phyloP scores from a whole-genome alignment of 2,329 filamentous ascomycete species.

The Hypoxylon sp. region DNA sequence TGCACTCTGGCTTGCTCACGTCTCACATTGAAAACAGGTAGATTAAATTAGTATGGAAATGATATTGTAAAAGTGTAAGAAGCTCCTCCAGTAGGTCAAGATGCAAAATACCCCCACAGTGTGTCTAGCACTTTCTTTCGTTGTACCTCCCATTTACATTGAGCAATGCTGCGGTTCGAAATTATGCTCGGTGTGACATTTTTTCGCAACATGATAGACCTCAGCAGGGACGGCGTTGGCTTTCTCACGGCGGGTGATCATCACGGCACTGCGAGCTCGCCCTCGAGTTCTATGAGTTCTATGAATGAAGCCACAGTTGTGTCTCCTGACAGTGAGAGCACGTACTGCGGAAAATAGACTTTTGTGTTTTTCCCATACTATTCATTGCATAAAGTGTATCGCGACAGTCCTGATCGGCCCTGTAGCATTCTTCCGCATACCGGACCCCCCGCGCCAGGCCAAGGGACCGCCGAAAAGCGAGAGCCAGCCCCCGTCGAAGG shows the following conservation, averaged over 20 bases:
- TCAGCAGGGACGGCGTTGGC: background rate
- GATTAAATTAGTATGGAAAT: too few relatives aligned
- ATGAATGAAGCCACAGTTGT: background rate
- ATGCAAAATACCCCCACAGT: too few relatives aligned
- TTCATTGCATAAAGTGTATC: conserved; percentile 50
- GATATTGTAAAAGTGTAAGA: too few relatives aligned
- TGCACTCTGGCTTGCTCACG: background rate
- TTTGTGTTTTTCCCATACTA: conserved; percentile 40
- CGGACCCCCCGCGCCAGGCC: too few relatives aligned
- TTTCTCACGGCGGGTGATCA: background rate
- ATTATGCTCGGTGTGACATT: background rate
- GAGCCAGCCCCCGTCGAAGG: conserved; percentile 41
- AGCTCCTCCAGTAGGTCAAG: too few relatives aligned
- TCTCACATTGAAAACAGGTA: too few relatives aligned
- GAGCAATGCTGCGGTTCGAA: background rate
- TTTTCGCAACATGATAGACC: background rate
- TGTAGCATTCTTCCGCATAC: conserved; percentile 45
- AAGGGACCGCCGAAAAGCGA: too few relatives aligned
- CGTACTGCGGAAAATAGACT: conserved; percentile 36
- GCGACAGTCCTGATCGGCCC: conserved; percentile 48
- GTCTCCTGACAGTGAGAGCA: conserved; percentile 1
- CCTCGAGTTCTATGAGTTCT: background rate
- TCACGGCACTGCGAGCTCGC: background rate
- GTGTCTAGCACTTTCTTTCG: too few relatives aligned
- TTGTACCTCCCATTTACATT: too few relatives aligned